These are phyloP conservation scores for Saccharomycopsis hybrid DNA, from an alignment of 1,139 yeast genomes.

Conservation along the genomic window DNA sequence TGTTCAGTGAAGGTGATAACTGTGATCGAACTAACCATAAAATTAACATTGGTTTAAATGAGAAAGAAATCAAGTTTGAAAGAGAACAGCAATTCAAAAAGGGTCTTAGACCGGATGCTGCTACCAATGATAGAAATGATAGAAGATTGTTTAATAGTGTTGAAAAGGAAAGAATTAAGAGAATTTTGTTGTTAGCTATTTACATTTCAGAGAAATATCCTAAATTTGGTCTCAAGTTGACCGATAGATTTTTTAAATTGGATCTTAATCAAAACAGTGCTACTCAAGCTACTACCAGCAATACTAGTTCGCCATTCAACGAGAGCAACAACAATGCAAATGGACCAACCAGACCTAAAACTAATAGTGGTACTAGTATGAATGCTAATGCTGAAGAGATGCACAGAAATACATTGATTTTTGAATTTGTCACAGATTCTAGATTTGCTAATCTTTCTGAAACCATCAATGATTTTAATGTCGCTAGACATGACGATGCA, in stretches of 20 bases:
- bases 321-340: background rate
- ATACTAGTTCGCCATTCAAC: background rate
- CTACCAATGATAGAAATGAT: conserved; percentile 24
- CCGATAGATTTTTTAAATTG: conserved; percentile 36
- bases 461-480: conserved; percentile 32
- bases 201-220: conserved; percentile 42
- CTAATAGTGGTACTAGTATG: background rate
- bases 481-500: conserved; percentile 20
- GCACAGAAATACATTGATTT: conserved; percentile 13
- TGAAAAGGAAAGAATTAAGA: conserved; percentile 42
- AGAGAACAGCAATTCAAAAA: conserved; percentile 18
- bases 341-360: no score
- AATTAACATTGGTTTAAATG: conserved; percentile 16
- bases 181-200: conserved; percentile 46
- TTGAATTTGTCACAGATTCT: conserved; percentile 34
- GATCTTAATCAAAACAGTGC: conserved; percentile 3
- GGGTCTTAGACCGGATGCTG: conserved; percentile 17
- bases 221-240: conserved; percentile 49
- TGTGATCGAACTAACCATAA: conserved; percentile 20
- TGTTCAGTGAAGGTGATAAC: conserved; percentile 20
- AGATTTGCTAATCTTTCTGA: conserved; percentile 39
- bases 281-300: background rate
- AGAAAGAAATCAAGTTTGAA: conserved; percentile 21
- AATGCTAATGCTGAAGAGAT: conserved; percentile 6
- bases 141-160: conserved; percentile 27